Conservation (phyloP, 1,139 yeast genomes). For the Saccharomyces hybrid region DNA sequence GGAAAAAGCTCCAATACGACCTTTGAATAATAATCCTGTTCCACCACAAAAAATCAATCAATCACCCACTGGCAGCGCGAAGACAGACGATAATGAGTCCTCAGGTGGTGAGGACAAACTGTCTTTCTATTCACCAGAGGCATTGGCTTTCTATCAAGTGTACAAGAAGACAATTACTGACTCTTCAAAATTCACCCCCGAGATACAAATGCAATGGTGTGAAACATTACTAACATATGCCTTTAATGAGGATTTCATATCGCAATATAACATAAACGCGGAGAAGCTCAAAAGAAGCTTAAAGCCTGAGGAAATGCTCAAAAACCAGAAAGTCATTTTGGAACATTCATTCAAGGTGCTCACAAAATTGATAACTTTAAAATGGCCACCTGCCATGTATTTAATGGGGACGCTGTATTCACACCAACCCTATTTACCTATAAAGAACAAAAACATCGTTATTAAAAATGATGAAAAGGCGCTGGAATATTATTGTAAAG, state of each 20-base stretch:
- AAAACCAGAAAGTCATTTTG: constrained; percentile 48
- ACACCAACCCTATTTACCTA: constrained; percentile 31
- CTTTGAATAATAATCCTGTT: neutral
- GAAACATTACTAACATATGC: constrained; percentile 41
- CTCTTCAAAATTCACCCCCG: constrained; percentile 33
- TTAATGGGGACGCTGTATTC: constrained; percentile 56
- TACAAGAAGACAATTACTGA: constrained; percentile 22
- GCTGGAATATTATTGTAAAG: constrained; percentile 46
- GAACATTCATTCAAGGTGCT: constrained; percentile 50
- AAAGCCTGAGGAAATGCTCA: constrained; percentile 38
- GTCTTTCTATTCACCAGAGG: constrained; percentile 17
- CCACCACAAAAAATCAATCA: constrained; percentile 1
- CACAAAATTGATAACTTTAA: constrained; percentile 41
- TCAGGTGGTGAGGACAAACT: constrained; percentile 7
- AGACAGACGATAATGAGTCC: neutral
- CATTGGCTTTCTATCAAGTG: constrained; percentile 15
- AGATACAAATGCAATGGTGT: constrained; percentile 45
- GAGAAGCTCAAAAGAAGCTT: constrained; percentile 32
- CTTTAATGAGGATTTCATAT: constrained; percentile 34
- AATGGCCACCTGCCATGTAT: constrained; percentile 46
- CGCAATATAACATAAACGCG: constrained; percentile 41
- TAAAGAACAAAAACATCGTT: constrained; percentile 37
- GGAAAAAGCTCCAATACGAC: constrained; percentile 2
- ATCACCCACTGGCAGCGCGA: neutral
- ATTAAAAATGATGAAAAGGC: constrained; percentile 53